Percentiles rank a stretch among this genome's conserved stretches.
Evolutionary conservation across 176 grass and related monocot species (phyloP).

Genomic region (Leersia perrieri): DNA sequence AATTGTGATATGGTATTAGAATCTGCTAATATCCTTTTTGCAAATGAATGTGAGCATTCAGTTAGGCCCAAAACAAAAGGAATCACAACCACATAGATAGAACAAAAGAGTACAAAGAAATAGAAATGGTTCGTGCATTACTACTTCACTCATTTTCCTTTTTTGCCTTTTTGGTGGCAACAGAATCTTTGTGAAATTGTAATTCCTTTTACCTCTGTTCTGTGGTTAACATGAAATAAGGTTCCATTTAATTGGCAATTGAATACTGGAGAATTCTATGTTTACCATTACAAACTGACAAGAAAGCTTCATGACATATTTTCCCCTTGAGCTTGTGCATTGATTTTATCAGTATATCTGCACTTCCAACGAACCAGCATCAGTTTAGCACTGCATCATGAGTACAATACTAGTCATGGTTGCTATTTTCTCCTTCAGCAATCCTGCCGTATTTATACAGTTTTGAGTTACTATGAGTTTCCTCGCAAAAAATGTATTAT

Average conservation of each 20-base stretch:
- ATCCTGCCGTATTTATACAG: neutral
- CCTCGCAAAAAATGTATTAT: neutral
- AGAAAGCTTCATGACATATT: neutral
- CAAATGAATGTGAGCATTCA: neutral
- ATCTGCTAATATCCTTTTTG: neutral
- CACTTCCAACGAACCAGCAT: neutral
- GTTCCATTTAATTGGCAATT: neutral
- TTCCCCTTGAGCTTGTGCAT: neutral
- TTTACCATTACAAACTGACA: neutral
- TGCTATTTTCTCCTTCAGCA: neutral
- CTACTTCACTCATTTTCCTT: too few species aligned
- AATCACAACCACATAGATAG: neutral
- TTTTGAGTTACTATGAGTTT: neutral
- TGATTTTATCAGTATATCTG: neutral
- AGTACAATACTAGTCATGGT: neutral
- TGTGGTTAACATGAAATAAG: neutral
- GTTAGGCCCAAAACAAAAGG: neutral
- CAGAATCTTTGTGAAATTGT: too few species aligned
- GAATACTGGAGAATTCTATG: neutral
- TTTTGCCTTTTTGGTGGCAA: too few species aligned
- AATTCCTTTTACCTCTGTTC: neutral
- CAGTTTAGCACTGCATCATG: neutral
- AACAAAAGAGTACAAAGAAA: neutral
- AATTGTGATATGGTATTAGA: slow-evolving; percentile 18
- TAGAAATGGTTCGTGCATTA: too few species aligned